These are phyloP conservation scores for Marasmius sp. DNA, from an alignment of 1,284 basidiomycete genomes.

Conservation along the genomic window DNA sequence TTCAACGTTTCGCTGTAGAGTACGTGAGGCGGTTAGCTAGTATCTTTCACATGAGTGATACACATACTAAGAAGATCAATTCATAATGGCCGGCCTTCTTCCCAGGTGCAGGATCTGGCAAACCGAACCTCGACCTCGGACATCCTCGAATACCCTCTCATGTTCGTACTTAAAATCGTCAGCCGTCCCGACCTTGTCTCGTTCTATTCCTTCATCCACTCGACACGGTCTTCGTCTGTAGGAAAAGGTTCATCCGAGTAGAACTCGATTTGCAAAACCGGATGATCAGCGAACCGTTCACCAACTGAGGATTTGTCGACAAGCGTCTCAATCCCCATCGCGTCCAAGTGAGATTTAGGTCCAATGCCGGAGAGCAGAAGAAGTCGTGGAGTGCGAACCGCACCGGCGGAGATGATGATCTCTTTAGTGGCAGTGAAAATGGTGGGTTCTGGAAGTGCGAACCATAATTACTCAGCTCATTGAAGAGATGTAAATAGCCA, in stretches of 20 bases:
- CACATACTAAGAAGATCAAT: background rate
- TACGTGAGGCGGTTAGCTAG: background rate
- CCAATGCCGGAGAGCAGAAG: background rate
- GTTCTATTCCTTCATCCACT: background rate
- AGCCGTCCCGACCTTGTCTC: background rate
- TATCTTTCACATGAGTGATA: background rate
- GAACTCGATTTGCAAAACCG: background rate
- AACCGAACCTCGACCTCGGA: background rate
- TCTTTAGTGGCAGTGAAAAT: slow-evolving; percentile 8
- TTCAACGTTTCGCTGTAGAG: background rate
- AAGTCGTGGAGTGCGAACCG: background rate
- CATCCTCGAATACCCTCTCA: background rate
- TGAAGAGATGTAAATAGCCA: too few relatives aligned
- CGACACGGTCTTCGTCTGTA: background rate
- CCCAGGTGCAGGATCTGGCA: background rate
- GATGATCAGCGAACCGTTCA: background rate
- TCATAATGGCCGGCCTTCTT: background rate
- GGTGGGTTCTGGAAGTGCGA: background rate
- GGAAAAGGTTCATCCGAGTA: background rate
- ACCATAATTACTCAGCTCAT: too few relatives aligned
- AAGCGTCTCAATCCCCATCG: background rate
- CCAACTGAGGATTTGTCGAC: background rate
- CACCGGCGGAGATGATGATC: slow-evolving; percentile 10
- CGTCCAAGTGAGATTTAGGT: background rate
- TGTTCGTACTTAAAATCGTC: background rate